Percentiles rank a stretch among this genome's conserved stretches.
Conservation (phyloP, 2,329 filamentous ascomycete species). For the Hawksworthiomyces lignivorus region DNA sequence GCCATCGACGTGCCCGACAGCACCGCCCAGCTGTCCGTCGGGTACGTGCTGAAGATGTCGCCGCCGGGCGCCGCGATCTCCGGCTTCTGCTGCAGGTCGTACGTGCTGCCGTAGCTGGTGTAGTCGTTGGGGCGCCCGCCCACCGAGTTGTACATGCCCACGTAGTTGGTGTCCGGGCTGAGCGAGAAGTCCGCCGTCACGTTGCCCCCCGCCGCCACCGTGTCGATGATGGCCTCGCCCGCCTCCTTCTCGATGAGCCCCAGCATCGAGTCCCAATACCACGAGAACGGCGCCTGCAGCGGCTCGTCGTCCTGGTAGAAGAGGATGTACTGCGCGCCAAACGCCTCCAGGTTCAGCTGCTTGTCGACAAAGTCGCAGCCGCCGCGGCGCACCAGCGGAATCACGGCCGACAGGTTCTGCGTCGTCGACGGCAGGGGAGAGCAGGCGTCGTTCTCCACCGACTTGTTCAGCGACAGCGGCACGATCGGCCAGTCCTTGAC, state of each 20-base stretch:
- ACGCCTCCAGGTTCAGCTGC: conserved; percentile 23
- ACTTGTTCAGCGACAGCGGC: conserved; percentile 17
- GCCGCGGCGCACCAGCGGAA: conserved; percentile 35
- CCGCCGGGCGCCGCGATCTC: conserved; percentile 35
- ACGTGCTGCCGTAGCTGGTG: conserved; percentile 35
- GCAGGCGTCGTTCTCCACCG: conserved; percentile 28
- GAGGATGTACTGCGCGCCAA: conserved; percentile 23
- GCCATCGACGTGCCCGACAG: conserved; percentile 43
- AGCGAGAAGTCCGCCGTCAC: conserved; percentile 22
- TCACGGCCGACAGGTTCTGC: conserved; percentile 29
- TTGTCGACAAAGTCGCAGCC: conserved; percentile 17
- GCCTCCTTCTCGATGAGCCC: conserved; percentile 11
- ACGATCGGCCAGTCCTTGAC: conserved; percentile 19
- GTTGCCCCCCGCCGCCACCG: conserved; percentile 21
- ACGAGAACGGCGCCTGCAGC: conserved; percentile 6
- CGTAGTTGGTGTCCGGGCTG: conserved; percentile 3
- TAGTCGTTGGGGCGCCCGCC: conserved; percentile 31
- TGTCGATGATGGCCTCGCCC: conserved; percentile 24
- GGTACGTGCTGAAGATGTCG: conserved; percentile 38
- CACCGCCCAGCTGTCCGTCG: conserved; percentile 26
- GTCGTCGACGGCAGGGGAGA: conserved; percentile 27
- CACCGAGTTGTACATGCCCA: conserved; percentile 11
- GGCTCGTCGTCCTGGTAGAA: conserved; percentile 24
- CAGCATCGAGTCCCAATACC: not conserved
- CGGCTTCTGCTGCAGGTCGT: conserved; percentile 35